Base-by-base conservation (phyloP, 139 green algal genomes). In the Chlamydomonas applanata region DNA sequence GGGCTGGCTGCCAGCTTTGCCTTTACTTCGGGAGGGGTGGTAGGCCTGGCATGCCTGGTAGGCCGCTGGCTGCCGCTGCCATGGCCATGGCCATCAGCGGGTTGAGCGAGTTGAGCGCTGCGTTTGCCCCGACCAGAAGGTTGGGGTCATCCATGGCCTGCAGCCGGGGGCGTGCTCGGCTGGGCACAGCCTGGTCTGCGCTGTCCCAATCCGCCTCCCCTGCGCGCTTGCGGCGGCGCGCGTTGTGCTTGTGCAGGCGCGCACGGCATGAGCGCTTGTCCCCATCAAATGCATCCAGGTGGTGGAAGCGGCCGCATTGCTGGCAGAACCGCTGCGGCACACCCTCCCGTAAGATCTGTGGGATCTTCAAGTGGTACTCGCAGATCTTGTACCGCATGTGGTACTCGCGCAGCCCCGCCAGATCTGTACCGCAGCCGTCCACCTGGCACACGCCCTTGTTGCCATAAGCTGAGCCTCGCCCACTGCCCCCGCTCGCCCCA, bases 241-340 rank as follows among this genome's bases (percentile, higher is more conserved):
- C 83, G 76, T 93, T 94, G 78, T 93, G 89, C 73, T 83, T 82
- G 24, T 82, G 75, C 22, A 97, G 86, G 52, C 92, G 79, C 25
- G 79, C 77, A 4, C 90, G 70, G 79, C 91, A 97, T 75, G 79
- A 91, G 65, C 91, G 86, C 79, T 94, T 94, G 62, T 83, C 72
- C 3, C 84, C 91, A 34, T 97, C 93, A 79, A 97, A 97, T 36
- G 93, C 87, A 0, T 69, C 65, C 61, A 97, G 75, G 17, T 74
- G 54, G 70, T 97, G 92, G 73, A 97, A 97, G 60, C 89, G 80
- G 34, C 91, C 89, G 72, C 91, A 96, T 83, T 93, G 85, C 80
- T 49, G 40, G 40, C 40, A 49, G 40, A 49, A 49, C 7, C 40
- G 40, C 40, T 49, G 40, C 53, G 40, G 40, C 40, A 49, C 40